phyloP scores from a whole-genome alignment of 371 early-diverging fungal genomes.

The Mortierella sp. region DNA sequence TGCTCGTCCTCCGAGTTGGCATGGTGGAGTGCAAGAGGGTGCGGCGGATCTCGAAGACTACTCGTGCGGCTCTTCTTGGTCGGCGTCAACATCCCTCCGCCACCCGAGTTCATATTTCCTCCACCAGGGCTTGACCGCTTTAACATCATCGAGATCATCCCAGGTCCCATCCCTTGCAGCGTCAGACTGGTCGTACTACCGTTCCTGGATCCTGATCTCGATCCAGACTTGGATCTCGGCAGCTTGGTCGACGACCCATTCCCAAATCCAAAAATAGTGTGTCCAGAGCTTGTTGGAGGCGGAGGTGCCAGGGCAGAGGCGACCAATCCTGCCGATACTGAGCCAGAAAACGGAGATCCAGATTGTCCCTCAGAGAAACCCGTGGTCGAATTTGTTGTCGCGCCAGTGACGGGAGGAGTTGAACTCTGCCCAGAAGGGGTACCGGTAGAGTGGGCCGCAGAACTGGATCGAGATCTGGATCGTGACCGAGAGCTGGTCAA shows the following conservation, averaged over 20 bases:
- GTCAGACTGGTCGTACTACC: constrained; percentile 46
- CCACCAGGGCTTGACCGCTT: constrained; percentile 43
- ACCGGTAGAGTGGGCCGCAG: constrained; percentile 14
- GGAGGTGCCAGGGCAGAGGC: neutral
- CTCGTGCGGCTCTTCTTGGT: constrained; percentile 29
- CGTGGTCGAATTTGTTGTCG: neutral
- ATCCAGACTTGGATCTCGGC: constrained; percentile 43
- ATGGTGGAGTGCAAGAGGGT: neutral
- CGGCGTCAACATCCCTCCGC: constrained; percentile 18
- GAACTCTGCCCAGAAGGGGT: neutral
- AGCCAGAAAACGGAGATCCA: neutral
- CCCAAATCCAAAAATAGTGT: constrained; percentile 42
- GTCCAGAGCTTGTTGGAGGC: constrained; percentile 10
- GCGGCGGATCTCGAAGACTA: constrained; percentile 21
- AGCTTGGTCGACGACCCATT: constrained; percentile 35
- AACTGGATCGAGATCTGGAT: constrained; percentile 41
- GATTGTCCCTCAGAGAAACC: neutral
- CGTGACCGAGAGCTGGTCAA: constrained; percentile 31
- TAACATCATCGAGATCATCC: constrained; percentile 51
- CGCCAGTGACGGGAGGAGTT: neutral
- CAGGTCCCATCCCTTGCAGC: constrained; percentile 42
- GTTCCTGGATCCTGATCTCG: constrained; percentile 39
- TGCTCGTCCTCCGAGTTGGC: constrained; percentile 7
- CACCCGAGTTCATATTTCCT: neutral
- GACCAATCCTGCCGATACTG: neutral